Evolutionary conservation across 164 flowering plant genomes (phyloP), one percentile per base, ranked within the genome.

Genomic region (Buxus sempervirens): DNA sequence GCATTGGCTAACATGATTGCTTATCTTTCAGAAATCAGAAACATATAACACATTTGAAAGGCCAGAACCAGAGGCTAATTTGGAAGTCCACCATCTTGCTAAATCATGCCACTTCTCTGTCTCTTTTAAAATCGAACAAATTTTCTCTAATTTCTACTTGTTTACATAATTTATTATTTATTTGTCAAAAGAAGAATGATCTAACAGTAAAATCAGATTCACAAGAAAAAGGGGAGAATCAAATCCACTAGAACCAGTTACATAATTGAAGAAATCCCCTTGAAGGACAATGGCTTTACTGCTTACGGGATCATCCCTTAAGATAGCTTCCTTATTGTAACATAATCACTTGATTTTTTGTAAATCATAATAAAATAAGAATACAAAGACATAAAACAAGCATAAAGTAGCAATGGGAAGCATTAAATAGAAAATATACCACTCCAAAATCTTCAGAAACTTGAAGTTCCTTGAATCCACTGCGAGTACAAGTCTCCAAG

Each of bases 391-490:
- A 48, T 23, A 23, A 5, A 28, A 26, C 49, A 32, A 71, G 49
- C 23, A 59, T 0, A 19, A 22, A 28, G 24, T 15, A 13, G 54
- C 32, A 24, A 36, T 57, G 0, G 15, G 27, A 66, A 23, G 61
- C 41, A 62, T 38, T 38, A 26, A 32, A 28, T 58, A 16, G 20
- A 6, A 55, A 18, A 72, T 71, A 42, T 70, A 96, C 99, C 87
- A 93, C 99, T 69, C 96, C 98, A 84, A 96, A 93, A 65, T 96
- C 99, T 80, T 96, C 98, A 74, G 95, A 87, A 77, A 96, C 96
- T 83, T 85, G 85, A 74, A 93, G 87, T 55, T 91, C 96, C 80
- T 81, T 89, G 78, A 89, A 90, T 51, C 97, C 97, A 72, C 86
- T 90, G 53, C 93, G 86, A 72, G 85, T 76, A 78, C 97, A 88